Conservation (phyloP, 352 stramenopile genomes). For the Pythium graminicola region DNA sequence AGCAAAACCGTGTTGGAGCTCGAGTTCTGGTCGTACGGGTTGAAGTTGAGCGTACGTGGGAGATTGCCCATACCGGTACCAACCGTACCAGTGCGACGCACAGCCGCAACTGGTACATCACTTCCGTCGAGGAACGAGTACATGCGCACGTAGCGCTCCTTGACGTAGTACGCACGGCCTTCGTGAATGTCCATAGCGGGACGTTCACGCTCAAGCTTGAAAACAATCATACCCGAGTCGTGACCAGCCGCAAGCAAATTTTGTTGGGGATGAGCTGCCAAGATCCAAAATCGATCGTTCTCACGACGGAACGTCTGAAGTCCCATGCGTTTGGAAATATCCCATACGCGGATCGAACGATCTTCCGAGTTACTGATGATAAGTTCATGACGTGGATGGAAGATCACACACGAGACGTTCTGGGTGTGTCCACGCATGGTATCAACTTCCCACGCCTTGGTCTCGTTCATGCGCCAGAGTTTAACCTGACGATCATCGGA, state of each 20-base stretch:
- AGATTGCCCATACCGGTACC: slow-evolving; percentile 89
- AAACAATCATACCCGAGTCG: slow-evolving; percentile 99
- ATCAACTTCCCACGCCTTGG: slow-evolving; percentile 99
- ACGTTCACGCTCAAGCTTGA: slow-evolving; percentile 97
- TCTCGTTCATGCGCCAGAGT: slow-evolving; percentile 99
- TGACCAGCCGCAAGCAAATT: slow-evolving; percentile 98
- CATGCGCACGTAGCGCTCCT: slow-evolving; percentile 96
- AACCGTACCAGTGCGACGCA: slow-evolving; percentile 56
- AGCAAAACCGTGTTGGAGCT: slow-evolving; percentile 90
- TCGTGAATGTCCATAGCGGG: slow-evolving; percentile 90
- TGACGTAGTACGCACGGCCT: slow-evolving; percentile 93
- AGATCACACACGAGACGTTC: slow-evolving; percentile 99
- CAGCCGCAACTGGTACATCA: slow-evolving; percentile 65
- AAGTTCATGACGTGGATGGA: slow-evolving; percentile 98
- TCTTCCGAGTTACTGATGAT: slow-evolving; percentile 99
- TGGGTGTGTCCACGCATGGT: slow-evolving; percentile 99
- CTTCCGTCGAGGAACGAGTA: slow-evolving; percentile 90
- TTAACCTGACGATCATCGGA: slow-evolving; percentile 99
- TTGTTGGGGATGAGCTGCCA: slow-evolving; percentile 92
- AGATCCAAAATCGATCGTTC: slow-evolving; percentile 99
- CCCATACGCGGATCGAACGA: slow-evolving; percentile 98
- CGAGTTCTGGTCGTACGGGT: slow-evolving; percentile 93
- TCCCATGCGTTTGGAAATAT: slow-evolving; percentile 97
- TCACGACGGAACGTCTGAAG: slow-evolving; percentile 98
- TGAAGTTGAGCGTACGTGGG: slow-evolving; percentile 94